Conservation (phyloP, 805 yeast genomes). For the Pichia exigua region DNA sequence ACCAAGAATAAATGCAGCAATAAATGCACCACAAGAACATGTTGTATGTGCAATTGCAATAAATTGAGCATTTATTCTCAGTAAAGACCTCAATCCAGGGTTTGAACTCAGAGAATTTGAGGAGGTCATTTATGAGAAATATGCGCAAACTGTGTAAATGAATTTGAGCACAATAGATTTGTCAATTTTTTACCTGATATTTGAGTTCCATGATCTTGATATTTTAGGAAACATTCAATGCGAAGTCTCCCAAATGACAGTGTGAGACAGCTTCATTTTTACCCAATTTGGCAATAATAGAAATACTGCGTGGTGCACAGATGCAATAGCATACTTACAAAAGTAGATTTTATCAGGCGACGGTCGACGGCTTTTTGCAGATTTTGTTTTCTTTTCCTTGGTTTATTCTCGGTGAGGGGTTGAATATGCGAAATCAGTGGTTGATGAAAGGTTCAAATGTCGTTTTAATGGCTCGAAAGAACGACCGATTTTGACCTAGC, state of each 20-base stretch:
- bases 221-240: background rate
- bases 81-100: conserved; percentile 4
- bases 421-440: background rate
- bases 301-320: background rate
- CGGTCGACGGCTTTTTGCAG: background rate
- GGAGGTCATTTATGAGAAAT: background rate
- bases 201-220: background rate
- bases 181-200: background rate
- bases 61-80: conserved; percentile 50
- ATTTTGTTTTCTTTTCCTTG: background rate
- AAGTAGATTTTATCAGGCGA: background rate
- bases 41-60: conserved; percentile 67
- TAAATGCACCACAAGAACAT: conserved; percentile 67
- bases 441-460: background rate
- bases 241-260: too few relatives aligned
- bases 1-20: conserved; percentile 69
- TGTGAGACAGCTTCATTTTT: background rate
- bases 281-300: background rate
- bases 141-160: background rate
- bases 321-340: background rate
- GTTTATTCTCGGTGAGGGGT: background rate
- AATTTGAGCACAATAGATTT: background rate
- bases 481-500: background rate
- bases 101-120: background rate
- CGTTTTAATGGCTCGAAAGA: background rate